phyloP scores from a whole-genome alignment of 2,329 filamentous ascomycete genomes.

The Sporothrix curviconia region DNA sequence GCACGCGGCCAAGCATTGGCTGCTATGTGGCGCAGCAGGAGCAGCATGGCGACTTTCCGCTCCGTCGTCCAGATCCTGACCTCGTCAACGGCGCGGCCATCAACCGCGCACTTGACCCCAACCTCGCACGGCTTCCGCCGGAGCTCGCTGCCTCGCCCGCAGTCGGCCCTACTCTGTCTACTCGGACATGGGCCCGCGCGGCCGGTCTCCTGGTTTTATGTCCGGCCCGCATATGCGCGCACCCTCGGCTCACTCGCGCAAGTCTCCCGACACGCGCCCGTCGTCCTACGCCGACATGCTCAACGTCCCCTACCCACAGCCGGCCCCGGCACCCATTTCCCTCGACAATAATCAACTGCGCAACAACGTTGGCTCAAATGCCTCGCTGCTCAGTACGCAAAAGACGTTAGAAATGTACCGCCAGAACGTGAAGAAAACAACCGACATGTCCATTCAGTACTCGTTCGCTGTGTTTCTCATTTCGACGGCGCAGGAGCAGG shows the following conservation, averaged over 20 bases:
- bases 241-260: conserved; percentile 45
- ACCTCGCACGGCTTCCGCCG: conserved; percentile 48
- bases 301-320: conserved; percentile 72
- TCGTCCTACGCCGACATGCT: conserved; percentile 54
- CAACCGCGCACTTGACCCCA: conserved; percentile 58
- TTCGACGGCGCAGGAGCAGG: conserved; percentile 76
- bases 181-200: conserved; percentile 61
- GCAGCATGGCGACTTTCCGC: conserved; percentile 38
- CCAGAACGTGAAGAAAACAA: conserved; percentile 94
- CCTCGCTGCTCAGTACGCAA: conserved; percentile 80
- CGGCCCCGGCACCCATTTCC: conserved; percentile 56
- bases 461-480: conserved; percentile 95
- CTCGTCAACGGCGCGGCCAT: conserved; percentile 41
- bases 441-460: conserved; percentile 82
- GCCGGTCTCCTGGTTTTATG: conserved; percentile 50
- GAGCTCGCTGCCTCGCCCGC: conserved; percentile 59
- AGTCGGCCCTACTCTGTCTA: conserved; percentile 69
- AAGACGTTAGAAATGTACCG: conserved; percentile 98
- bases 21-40: conserved; percentile 15
- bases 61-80: conserved; percentile 46
- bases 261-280: conserved; percentile 48
- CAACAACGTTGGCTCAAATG: conserved; percentile 76
- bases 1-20: conserved; percentile 2
- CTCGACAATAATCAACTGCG: conserved; percentile 79
- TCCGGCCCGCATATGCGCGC: conserved; percentile 39